Evolutionary conservation across 768 basidiomycete genomes (phyloP), one percentile per base, ranked within the genome.

Genomic region (Neoboletus subvelutipes): DNA sequence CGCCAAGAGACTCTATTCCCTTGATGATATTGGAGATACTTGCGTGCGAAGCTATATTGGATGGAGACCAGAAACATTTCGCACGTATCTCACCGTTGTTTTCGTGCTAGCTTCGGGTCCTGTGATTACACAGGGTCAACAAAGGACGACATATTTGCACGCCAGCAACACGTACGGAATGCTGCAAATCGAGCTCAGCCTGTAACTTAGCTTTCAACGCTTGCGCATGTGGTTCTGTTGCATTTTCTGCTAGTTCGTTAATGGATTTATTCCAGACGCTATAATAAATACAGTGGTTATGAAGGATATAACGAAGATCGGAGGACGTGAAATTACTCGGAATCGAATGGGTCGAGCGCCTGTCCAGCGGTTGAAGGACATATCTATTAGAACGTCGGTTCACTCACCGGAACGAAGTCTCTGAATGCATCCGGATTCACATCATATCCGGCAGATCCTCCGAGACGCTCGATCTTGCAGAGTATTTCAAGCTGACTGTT

Each of bases 1-100:
- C 41, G 22, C 54, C 55, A 10, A 56, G 52, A 8, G 52, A 55
- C 24, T 55, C 54, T 42, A 55, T 36, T 6, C 40, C 54, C 31
- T 42, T 34, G 40, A 55, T 55, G 24, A 20, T 17, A 10, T 34
- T 1, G 5, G 7, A 8, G 33, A 55, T 9, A 18, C 54, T 55
- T 55, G 29, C 15, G 36, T 37, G n/a, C 13, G 12, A 29, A 4
- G 15, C n/a, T 11, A 5, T 11, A 20, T 55, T n/a, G 26, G 31
- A 42, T 10, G 13, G 40, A 22, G 54, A n/a, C 26, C 26, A 20
- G 13, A n/a, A 36, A 55, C 24, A 12, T 12, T 11, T 20, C 12
- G 6, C 17, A 33, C 29, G 10, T 2, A 34, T 20, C 52, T 55
- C 22, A 55, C 54, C 54, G 52, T 34, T 22, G 54, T 24, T 18